These are phyloP conservation scores for Vanderwaltozyma verrucispora DNA, from an alignment of 805 yeast species.

Conservation along the genomic window DNA sequence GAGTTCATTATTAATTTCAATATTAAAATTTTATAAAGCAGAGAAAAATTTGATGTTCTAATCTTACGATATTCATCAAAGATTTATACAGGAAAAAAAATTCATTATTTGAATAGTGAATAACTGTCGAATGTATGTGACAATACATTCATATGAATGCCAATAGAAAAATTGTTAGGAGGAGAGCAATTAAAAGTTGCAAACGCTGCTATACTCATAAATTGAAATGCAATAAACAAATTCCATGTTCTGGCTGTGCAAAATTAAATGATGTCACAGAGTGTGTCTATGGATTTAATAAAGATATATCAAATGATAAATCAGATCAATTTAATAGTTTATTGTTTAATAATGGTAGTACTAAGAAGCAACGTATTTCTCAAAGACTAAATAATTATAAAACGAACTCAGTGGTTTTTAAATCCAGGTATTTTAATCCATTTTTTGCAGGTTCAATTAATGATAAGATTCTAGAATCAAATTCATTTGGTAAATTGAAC, in stretches of 20 bases:
- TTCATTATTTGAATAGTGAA: no score
- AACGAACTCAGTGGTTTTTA: conserved; percentile 8
- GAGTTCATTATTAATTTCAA: no score
- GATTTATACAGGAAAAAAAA: no score
- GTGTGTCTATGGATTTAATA: conserved; percentile 19
- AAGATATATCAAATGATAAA: background rate
- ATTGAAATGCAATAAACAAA: conserved; percentile 16
- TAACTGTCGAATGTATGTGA: no score
- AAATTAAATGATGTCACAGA: conserved; percentile 3
- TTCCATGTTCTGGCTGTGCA: conserved; percentile 18
- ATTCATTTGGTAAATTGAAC: conserved; percentile 4
- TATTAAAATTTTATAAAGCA: no score
- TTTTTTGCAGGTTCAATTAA: conserved; percentile 17
- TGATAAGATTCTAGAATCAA: conserved; percentile 11
- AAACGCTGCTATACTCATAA: conserved; percentile 21
- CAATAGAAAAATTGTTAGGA: conserved; percentile 13
- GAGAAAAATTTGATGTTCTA: no score
- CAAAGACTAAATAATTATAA: conserved; percentile 1
- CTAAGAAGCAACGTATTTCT: background rate
- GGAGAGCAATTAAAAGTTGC: conserved; percentile 20
- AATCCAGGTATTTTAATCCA: conserved; percentile 18
- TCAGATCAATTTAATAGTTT: no score
- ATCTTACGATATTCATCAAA: no score
- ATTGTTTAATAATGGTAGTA: background rate
- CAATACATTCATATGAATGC: background rate